Base-by-base conservation (phyloP, 208 protist species). In the Perkinsela sp. region DNA sequence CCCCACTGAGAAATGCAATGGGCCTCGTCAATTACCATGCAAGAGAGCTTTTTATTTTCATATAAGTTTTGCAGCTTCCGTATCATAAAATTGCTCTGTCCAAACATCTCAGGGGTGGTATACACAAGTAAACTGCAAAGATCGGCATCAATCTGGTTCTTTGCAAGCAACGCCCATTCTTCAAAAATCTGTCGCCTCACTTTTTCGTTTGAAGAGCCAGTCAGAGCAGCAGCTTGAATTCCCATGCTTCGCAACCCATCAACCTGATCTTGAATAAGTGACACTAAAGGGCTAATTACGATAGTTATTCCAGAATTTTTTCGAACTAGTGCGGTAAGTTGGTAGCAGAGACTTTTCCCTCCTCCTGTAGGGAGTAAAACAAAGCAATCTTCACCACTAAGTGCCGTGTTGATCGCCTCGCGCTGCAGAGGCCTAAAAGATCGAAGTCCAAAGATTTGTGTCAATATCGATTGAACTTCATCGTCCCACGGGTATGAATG, bases 281-380 rank as follows among this genome's bases (percentile, higher is more conserved):
- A 82, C 0, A 93, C 68, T 0, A 93, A 71, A n/a, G 87, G 87
- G 1, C 82, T 90, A 13, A 93, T 74, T 2, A 93, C 77, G 31
- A 67, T 16, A 15, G 32, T 30, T 66, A 31, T 0, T n/a, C 48
- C 32, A n/a, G 16, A 28, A 22, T 28, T 22, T 71, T 13, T 16
- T 68, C 70, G 78, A 0, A 91, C 78, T 6, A 92, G 79, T 70
- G 93, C 92, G 0, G 93, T 87, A 68, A 96, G 85, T 76, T 95
- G 90, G 74, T 93, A 97, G 73, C 83, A 92, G 31, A 97, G 80
- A 0, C 87, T 94, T 73, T 97, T 97, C 0, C 94, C 93, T 76
- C 82, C 92, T n/a, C 94, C 92, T 0, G 93, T 96, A 1, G 93
- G 90, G 67, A 89, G 85, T 29, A 96, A 74, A 0, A 87, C 81